Evolutionary conservation across 495 filamentous ascomycete species (phyloP).

Genomic region (Penicillium ucsense): DNA sequence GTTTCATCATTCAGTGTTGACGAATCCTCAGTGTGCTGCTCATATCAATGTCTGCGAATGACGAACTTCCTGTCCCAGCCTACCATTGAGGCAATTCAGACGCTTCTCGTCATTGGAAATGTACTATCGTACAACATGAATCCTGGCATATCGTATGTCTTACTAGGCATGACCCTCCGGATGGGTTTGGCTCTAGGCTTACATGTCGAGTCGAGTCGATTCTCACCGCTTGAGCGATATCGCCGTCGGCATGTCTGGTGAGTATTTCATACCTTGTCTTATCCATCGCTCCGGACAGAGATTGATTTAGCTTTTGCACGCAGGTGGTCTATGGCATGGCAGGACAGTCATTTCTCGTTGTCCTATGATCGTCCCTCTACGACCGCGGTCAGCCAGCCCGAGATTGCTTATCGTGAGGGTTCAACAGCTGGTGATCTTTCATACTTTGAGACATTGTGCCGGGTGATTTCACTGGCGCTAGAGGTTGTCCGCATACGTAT

Average conservation of each 20-base stretch:
- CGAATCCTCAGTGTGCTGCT: conserved; percentile 41
- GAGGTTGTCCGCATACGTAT: conserved; percentile 50
- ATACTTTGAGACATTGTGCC: conserved; percentile 47
- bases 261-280: not conserved
- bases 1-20: no score
- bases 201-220: conserved; percentile 42
- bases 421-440: conserved; percentile 30
- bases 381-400: conserved; percentile 38
- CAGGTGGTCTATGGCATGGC: conserved; percentile 54
- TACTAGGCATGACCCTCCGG: conserved; percentile 48
- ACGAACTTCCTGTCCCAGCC: conserved; percentile 52
- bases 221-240: conserved; percentile 30
- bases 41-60: conserved; percentile 52
- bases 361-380: conserved; percentile 50
- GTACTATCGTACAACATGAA: conserved; percentile 58
- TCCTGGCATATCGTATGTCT: conserved; percentile 50
- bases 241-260: conserved; percentile 37
- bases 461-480: conserved; percentile 40
- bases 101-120: conserved; percentile 48
- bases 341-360: conserved; percentile 51
- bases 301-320: not conserved
- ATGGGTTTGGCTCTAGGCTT: conserved; percentile 49
- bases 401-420: conserved; percentile 35
- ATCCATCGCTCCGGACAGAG: not conserved
- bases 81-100: conserved; percentile 50